These are phyloP conservation scores for Saccharomycopsis fermentans DNA, from an alignment of 805 yeast genomes.

Conservation along the genomic window DNA sequence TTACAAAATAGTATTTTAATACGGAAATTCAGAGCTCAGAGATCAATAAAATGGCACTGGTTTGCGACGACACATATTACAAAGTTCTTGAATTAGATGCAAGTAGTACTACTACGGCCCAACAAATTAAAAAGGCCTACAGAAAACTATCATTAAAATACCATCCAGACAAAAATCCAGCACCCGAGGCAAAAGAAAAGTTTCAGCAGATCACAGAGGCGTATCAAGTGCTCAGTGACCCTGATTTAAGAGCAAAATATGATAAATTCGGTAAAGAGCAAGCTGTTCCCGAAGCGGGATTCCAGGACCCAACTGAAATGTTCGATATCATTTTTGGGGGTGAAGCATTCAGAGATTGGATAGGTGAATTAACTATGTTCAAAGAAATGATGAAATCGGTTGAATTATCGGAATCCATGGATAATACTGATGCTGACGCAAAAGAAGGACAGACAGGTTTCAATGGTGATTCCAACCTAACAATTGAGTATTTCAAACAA, in stretches of 20 bases:
- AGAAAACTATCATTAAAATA: slow-evolving; percentile 64
- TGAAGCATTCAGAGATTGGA: slow-evolving; percentile 74
- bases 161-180: slow-evolving; percentile 79
- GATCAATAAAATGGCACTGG: slow-evolving; percentile 35
- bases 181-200: slow-evolving; percentile 64
- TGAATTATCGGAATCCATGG: slow-evolving; percentile 39
- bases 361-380: slow-evolving; percentile 78
- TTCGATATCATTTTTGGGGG: slow-evolving; percentile 77
- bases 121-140: slow-evolving; percentile 70
- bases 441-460: slow-evolving; percentile 26
- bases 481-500: background rate
- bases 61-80: slow-evolving; percentile 64
- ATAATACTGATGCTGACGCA: slow-evolving; percentile 25
- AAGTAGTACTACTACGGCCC: slow-evolving; percentile 44
- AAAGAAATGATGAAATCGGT: slow-evolving; percentile 61
- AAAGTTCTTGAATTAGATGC: slow-evolving; percentile 46
- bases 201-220: slow-evolving; percentile 58
- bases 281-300: slow-evolving; percentile 60
- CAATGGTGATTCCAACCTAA: slow-evolving; percentile 8
- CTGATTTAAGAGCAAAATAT: slow-evolving; percentile 51
- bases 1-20: too few species aligned
- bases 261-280: slow-evolving; percentile 70
- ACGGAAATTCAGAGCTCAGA: background rate
- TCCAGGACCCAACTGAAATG: slow-evolving; percentile 66
- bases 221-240: slow-evolving; percentile 67